These are phyloP conservation scores for Botryotinia globosa DNA, from an alignment of 2,329 filamentous ascomycete genomes.

Conservation along the genomic window DNA sequence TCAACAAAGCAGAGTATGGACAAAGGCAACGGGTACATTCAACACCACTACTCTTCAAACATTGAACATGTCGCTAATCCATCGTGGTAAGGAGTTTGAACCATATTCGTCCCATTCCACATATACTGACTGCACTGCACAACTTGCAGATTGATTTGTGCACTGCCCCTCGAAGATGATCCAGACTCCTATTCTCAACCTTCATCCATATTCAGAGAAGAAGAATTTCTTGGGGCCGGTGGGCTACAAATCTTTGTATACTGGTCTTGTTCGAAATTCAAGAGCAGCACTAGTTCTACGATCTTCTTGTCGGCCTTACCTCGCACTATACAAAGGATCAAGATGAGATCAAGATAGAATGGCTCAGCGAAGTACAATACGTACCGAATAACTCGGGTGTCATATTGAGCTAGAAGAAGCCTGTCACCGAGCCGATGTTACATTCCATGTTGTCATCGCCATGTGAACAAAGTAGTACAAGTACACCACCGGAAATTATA, in stretches of 20 bases:
- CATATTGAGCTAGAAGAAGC: neutral
- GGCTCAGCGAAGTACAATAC: neutral
- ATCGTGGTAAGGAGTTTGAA: neutral
- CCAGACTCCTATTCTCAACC: neutral
- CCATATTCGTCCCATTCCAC: neutral
- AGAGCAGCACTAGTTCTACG: neutral
- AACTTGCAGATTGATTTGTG: neutral
- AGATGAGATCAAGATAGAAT: neutral
- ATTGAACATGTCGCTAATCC: neutral
- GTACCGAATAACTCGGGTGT: neutral
- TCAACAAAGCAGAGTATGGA: conserved; percentile 1
- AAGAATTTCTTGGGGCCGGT: neutral
- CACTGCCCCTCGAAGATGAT: neutral
- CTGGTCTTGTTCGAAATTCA: neutral
- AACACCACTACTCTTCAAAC: neutral
- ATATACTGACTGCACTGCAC: neutral
- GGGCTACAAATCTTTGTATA: neutral
- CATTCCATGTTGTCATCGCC: neutral
- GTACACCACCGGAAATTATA: neutral
- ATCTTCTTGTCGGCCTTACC: neutral
- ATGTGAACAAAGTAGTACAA: conserved; percentile 4
- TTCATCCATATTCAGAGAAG: neutral
- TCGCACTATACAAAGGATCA: neutral
- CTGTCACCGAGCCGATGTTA: neutral
- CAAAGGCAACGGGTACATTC: neutral